A percentile compares a stretch with the other conserved stretches of the same genome.
Conservation (phyloP, 2,329 filamentous ascomycete genomes). For the Pseudophaeomoniella oleicola region DNA sequence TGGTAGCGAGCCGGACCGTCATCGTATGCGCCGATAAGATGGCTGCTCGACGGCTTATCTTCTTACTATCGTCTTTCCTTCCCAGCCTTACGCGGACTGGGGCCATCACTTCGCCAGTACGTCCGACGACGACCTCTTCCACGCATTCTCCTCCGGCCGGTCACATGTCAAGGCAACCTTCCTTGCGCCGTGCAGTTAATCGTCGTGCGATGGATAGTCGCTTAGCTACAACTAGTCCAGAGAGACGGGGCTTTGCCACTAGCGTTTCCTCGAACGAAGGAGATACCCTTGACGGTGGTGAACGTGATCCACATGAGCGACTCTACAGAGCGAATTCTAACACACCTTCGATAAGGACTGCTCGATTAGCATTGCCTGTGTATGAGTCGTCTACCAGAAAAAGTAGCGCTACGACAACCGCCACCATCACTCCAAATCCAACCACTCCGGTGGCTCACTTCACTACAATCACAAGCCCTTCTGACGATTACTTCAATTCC, state of each 20-base stretch:
- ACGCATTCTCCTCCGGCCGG: slow-evolving; percentile 37
- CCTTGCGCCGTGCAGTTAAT: slow-evolving; percentile 39
- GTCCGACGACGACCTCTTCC: slow-evolving; percentile 28
- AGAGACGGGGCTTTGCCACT: slow-evolving; percentile 19
- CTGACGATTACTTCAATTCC: slow-evolving; percentile 20
- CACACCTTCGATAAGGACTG: slow-evolving; percentile 26
- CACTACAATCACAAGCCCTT: slow-evolving; percentile 7
- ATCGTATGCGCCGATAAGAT: slow-evolving; percentile 45
- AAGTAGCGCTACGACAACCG: slow-evolving; percentile 34
- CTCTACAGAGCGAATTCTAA: slow-evolving; percentile 24
- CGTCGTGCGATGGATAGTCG: slow-evolving; percentile 33
- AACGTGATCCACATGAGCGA: slow-evolving; percentile 7
- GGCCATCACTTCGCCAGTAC: slow-evolving; percentile 20
- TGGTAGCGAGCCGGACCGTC: slow-evolving; percentile 37
- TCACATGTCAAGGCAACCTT: slow-evolving; percentile 35
- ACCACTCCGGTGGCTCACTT: slow-evolving; percentile 41
- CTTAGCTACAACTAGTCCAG: slow-evolving; percentile 19
- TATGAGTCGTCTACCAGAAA: slow-evolving; percentile 29
- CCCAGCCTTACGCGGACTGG: slow-evolving; percentile 31
- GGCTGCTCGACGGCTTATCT: slow-evolving; percentile 42
- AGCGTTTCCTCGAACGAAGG: slow-evolving; percentile 29
- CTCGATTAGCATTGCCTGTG: slow-evolving; percentile 29
- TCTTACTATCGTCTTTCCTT: slow-evolving; percentile 42
- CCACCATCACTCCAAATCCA: slow-evolving; percentile 34
- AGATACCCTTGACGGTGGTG: slow-evolving; percentile 13